Evolutionary conservation across 1,284 basidiomycete species (phyloP), one percentile per base, ranked within the genome.

Genomic region (Pholiota adiposa): DNA sequence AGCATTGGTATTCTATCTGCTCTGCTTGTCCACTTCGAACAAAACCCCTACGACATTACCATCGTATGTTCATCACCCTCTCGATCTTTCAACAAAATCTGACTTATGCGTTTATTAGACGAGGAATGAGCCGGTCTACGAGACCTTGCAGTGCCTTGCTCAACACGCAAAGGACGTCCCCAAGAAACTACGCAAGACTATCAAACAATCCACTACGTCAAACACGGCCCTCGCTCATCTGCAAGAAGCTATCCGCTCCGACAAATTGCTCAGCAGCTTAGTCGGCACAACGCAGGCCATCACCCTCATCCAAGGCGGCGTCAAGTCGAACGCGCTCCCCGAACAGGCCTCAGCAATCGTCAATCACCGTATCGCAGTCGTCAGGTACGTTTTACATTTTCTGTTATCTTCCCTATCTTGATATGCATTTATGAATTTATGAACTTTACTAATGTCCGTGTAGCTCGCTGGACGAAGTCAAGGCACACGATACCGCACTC

Each of bases 281-380:
- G 73, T 88, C 16, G 77, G 81, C 31, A 93, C 89, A 2, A 90
- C 89, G 0, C 88, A 90, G 68, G 90, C 91, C 1, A 79, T 87
- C 38, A 88, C 90, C 67, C 70, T 91, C 6, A 80, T 91, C 41
- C 68, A 76, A 6, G 89, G 89, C 2, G 89, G 90, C 16, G 84
- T 89, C 43, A 91, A 92, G 73, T 76, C 79, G 53, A 88, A 88
- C 63, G 85, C 85, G 1, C 75, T 88, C 1, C 86, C 86, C 0
- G 86, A 88, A 70, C 73, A 74, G 57, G 81, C 81, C 1, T 79
- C 73, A 63, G 83, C 83, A 4, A 69, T 84, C 18, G 77, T 88
- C 54, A 87, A 90, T 65, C 86, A 87, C 65, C 82, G 87, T 14
- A 84, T 89, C 59, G 78, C 82, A 5, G 79, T 80, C 18, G 70